Evolutionary conservation across 2,329 filamentous ascomycete genomes (phyloP), one percentile per base, ranked within the genome.

Genomic region (Leptosphaerulina australis): DNA sequence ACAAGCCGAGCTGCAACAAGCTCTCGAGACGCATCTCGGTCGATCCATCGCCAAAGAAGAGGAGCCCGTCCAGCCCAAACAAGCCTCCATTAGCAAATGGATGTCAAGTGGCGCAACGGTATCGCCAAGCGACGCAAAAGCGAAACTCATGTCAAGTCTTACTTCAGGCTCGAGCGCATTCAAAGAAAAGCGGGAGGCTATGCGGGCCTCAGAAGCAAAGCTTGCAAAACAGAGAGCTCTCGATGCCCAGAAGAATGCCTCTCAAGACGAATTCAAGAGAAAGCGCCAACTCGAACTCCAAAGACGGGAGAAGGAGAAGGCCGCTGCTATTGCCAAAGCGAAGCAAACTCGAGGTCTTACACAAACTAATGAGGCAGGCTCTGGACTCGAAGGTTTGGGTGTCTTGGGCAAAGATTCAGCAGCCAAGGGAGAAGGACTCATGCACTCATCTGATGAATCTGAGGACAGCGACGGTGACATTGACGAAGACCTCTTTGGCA

Each of bases 401-500:
- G 79, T 91, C 1, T 78, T 83, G 47, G 90, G 90, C 51, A 94
- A 93, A 73, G 91, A 94, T 45, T 88, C 93, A 65, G 81, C 83
- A 3, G 82, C 83, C 1, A 81, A 82, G 55, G 88, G 88, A 56
- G 88, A 87, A 66, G 91, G 93, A 58, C 91, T 97, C 71, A 96
- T 97, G 91, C 90, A 97, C 31, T 86, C 83, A 5, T 87, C 84
- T 3, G 91, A 94, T 40, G 77, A 79, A 46, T 76, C 76, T 54
- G 88, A 90, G 53, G 86, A 90, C 36, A 71, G 74, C 10, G 73
- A 76, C 5, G 75, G 75, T 24, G 74, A 75, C 30, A 82, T 89
- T 8, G 83, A 87, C 49, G 85, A 86, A 29, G 87, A 89, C 10
- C 82, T 91, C 2, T 87, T 86, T 58, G 84, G 81, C 22, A 82